phyloP scores from a whole-genome alignment of 2,329 filamentous ascomycete genomes.

The Penicillium vulpinum region DNA sequence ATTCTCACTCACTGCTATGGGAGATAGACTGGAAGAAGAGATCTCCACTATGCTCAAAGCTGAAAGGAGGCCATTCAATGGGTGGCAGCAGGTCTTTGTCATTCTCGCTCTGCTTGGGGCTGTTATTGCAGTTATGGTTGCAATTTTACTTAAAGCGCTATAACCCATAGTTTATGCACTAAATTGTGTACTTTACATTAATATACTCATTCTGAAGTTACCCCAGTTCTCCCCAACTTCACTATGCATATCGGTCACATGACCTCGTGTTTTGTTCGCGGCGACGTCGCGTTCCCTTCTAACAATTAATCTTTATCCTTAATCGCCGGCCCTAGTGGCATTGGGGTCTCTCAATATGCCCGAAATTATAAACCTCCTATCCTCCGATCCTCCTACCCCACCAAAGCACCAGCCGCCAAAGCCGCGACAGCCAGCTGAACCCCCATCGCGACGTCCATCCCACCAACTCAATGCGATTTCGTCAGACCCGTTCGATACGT shows the following conservation, averaged over 20 bases:
- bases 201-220: background rate
- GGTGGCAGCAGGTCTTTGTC: constrained; percentile 35
- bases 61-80: constrained; percentile 39
- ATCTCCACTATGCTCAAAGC: constrained; percentile 54
- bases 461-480: constrained; percentile 18
- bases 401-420: constrained; percentile 11
- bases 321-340: constrained; percentile 11
- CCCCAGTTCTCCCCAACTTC: background rate
- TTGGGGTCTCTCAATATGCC: constrained; percentile 31
- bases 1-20: constrained; percentile 84
- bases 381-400: constrained; percentile 33
- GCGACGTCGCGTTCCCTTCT: constrained; percentile 22
- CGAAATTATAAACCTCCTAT: constrained; percentile 42
- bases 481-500: constrained; percentile 32
- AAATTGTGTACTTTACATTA: constrained; percentile 15
- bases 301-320: background rate
- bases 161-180: constrained; percentile 12
- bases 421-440: constrained; percentile 13
- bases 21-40: constrained; percentile 68
- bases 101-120: constrained; percentile 33
- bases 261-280: constrained; percentile 25
- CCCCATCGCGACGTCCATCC: constrained; percentile 11
- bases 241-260: constrained; percentile 17
- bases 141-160: constrained; percentile 23
- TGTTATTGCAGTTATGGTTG: constrained; percentile 31